Base-by-base conservation (phyloP, 1,284 basidiomycete genomes). In the Athelia psychrophila region DNA sequence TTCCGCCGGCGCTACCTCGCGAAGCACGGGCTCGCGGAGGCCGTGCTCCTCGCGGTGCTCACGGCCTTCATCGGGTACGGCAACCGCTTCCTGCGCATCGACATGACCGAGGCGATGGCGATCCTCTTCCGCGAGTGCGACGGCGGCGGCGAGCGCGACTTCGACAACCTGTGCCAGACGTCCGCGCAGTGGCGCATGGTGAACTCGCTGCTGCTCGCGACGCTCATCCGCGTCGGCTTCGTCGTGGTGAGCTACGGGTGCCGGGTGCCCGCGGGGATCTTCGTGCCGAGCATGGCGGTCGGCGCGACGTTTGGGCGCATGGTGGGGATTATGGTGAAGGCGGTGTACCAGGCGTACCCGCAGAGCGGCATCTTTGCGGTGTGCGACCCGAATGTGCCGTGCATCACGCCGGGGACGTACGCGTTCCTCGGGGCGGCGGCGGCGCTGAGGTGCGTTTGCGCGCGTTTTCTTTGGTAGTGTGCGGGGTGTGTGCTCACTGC, bases 21-120 rank as follows among this genome's bases (percentile, higher is more conserved):
- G 23, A 82, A 85, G 30, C 86, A 95, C 62, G 95, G 86, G 0
- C 88, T 99, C 2, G 80, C 85, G 16, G 97, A 99, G 69, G 97
- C 93, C 0, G 88, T 98, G 22, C 77, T 80, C 0, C 80, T 99
- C 8, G 95, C 96, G 1, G 80, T 82, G 2, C 61, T 98, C 38
- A 99, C 97, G 0, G 96, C 95, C 0, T 78, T 96, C 60, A 81
- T 99, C 53, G 91, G 93, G 2, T 99, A 96, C 69, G 90, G 89
- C 62, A 99, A 99, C 71, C 86, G 91, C 53, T 99, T 98, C 71
- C 71, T 99, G 53, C 82, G 95, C 47, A 92, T 98, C 48, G 97
- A 99, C 69, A 99, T 99, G 97, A 98, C 95, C 1, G 93, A 98
- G 64, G 92, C 88, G 67, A 87, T 99, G 81, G 87, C 92, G n/a